Evolutionary conservation across 768 basidiomycete genomes (phyloP), one percentile per base, ranked within the genome.

Genomic region (Lentinula boryana): DNA sequence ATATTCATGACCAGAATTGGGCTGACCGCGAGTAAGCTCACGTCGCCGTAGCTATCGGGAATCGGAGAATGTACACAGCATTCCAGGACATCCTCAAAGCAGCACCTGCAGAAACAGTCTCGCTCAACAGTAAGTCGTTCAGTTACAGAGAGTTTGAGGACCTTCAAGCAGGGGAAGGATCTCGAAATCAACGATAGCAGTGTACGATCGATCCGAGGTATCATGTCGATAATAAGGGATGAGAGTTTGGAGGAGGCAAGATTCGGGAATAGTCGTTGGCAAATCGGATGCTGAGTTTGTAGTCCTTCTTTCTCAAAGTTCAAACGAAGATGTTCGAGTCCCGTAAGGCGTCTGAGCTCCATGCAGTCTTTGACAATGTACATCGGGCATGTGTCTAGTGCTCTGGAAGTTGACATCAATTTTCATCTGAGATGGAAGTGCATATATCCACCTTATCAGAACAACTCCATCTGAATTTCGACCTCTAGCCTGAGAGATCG

Each of bases 51-150:
- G 31, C 78, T 68, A 16, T 81, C 79, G 5, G 83, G 83, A 59
- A 90, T 75, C 0, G 88, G 87, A 6, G 87, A 90, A 69, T 89
- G 87, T 3, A 78, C 62, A 27, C 78, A 77, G 54, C 77, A 75
- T 8, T 72, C 77, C 27, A 83, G 72, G 52, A 81, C 84, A 46
- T 87, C 86, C 71, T 85, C 84, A 62, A 84, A 84, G 68, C 88
- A 90, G 49, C 68, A 65, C 78, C 83, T 84, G 68, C 88, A 90
- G 67, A 85, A 87, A 55, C 71, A 60, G 3, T 23, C 35, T n/a
- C 35, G 31, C 18, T 32, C 74, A 32, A 76, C 66, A 60, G 84
- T 80, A 49, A 89, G 73, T 41, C 84, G 77, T 63, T 86, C 85
- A 5, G 82, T 80, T 61, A 82, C 84, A 65, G 82, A 84, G 52